phyloP scores from a whole-genome alignment of 169 alveolate species.

The Cytauxzoon felis region DNA sequence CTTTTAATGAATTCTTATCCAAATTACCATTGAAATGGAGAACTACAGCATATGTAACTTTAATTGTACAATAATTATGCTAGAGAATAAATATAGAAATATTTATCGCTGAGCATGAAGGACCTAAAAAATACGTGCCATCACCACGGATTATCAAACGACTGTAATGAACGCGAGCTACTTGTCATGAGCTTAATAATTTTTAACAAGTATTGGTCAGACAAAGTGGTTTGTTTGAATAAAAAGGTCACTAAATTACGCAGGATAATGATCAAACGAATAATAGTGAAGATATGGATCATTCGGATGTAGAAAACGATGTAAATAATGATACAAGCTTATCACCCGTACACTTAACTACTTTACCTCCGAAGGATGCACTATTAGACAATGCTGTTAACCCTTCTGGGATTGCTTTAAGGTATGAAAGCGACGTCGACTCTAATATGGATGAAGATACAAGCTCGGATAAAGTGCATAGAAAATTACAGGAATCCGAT shows the following conservation, averaged over 20 bases:
- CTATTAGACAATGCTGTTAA: background rate
- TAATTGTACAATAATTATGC: background rate
- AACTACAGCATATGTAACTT: constrained; percentile 40
- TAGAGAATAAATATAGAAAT: constrained; percentile 5
- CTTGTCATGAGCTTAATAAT: constrained; percentile 27
- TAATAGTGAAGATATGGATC: background rate
- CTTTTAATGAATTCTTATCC: constrained; percentile 20
- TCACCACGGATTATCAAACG: constrained; percentile 23
- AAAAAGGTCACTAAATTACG: background rate
- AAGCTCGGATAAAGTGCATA: background rate
- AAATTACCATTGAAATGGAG: constrained; percentile 40
- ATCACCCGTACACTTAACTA: background rate
- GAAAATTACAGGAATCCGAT: background rate
- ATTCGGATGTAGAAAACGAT: constrained; percentile 1
- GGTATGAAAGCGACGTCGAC: background rate
- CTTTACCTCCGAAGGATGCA: background rate
- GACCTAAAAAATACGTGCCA: constrained; percentile 20
- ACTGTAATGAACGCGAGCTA: constrained; percentile 6
- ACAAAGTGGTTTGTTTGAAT: constrained; percentile 7
- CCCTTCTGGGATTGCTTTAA: background rate
- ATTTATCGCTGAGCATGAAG: constrained; percentile 27
- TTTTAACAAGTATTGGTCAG: constrained; percentile 27
- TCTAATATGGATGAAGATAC: background rate
- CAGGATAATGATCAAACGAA: background rate
- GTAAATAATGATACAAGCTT: background rate